phyloP scores from a whole-genome alignment of 129 eudicot genomes.

The Saposhnikovia divaricata region DNA sequence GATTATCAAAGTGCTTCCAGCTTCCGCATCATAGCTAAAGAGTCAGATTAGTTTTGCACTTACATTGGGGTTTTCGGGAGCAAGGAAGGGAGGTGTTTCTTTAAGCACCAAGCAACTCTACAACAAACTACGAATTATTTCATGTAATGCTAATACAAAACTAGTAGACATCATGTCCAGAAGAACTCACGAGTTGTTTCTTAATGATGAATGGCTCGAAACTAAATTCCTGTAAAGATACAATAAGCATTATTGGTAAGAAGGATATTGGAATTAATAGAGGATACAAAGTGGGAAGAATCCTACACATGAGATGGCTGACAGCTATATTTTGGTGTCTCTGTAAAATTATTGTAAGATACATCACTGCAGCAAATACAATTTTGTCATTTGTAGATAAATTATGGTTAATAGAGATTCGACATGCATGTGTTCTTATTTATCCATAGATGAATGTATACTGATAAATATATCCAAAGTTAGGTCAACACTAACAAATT shows the following conservation, averaged over 20 bases:
- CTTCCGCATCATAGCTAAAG: not conserved
- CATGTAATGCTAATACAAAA: not conserved
- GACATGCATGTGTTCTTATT: not conserved
- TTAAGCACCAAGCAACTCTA: constrained; percentile 36
- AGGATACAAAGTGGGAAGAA: not conserved
- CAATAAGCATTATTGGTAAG: not conserved
- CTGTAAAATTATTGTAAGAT: constrained; percentile 40
- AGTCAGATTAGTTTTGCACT: not conserved
- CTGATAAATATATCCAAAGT: not conserved
- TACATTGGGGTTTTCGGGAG: constrained; percentile 14
- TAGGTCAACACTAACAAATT: constrained; percentile 19
- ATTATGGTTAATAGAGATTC: not conserved
- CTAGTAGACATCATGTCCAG: not conserved
- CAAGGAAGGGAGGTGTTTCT: constrained; percentile 32
- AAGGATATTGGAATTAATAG: not conserved
- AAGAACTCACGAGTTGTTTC: constrained; percentile 31
- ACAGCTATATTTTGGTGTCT: constrained; percentile 13
- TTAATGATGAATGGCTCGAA: constrained; percentile 27
- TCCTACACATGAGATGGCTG: constrained; percentile 28
- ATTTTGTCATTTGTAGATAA: not conserved
- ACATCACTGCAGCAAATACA: constrained; percentile 8
- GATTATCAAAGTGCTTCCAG: not conserved
- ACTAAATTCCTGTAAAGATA: constrained; percentile 29
- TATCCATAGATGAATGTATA: not conserved
- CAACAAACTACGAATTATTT: not conserved